These are phyloP conservation scores for Penicillium argentinense DNA, from an alignment of 495 filamentous ascomycete species.

Conservation along the genomic window DNA sequence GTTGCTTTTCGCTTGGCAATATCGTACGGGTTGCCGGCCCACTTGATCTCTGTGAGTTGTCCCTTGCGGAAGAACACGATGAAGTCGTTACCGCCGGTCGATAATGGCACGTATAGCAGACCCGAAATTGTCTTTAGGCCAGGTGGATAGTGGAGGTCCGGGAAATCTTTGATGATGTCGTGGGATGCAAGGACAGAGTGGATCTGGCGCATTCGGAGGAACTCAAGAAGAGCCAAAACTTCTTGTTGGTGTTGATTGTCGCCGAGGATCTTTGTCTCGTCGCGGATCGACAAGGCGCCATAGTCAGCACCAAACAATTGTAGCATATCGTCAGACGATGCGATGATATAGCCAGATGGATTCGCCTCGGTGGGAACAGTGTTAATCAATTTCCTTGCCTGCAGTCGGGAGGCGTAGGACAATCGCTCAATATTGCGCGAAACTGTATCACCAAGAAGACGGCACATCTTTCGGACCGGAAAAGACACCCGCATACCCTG, in stretches of 20 bases:
- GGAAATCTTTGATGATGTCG: constrained; percentile 77
- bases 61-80: constrained; percentile 89
- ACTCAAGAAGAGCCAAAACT: constrained; percentile 82
- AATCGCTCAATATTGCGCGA: constrained; percentile 88
- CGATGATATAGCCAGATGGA: constrained; percentile 89
- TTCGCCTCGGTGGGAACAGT: constrained; percentile 73
- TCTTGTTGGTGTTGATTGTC: constrained; percentile 76
- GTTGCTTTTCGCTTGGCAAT: constrained; percentile 48
- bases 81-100: constrained; percentile 75
- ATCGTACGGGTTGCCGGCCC: constrained; percentile 94
- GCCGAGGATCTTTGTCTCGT: constrained; percentile 86
- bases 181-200: constrained; percentile 78
- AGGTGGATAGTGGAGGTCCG: constrained; percentile 76
- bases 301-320: constrained; percentile 88
- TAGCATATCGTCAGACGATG: constrained; percentile 83
- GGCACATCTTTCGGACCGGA: constrained; percentile 90
- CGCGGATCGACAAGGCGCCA: constrained; percentile 80
- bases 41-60: constrained; percentile 76
- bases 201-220: constrained; percentile 72
- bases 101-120: constrained; percentile 80
- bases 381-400: constrained; percentile 48
- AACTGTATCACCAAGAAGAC: constrained; percentile 83
- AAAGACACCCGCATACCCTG: constrained; percentile 87
- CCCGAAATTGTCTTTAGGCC: constrained; percentile 81
- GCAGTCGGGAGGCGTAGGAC: constrained; percentile 80